Evolutionary conservation across 768 basidiomycete species (phyloP).

Genomic region (Suillus occidentalis): DNA sequence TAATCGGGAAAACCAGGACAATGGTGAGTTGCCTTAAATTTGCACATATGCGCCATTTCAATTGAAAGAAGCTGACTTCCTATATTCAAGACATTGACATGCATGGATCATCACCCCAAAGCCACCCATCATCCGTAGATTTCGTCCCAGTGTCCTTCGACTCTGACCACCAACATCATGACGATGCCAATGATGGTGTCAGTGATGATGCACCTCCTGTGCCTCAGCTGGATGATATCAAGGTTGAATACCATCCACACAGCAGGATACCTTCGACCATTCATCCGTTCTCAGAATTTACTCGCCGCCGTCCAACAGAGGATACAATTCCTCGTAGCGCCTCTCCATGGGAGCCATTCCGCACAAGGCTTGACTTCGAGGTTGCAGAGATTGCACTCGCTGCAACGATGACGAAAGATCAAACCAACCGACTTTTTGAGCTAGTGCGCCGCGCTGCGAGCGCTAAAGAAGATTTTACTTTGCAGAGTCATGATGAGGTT

Average conservation of each 20-base stretch:
- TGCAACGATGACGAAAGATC: neutral
- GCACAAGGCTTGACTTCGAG: neutral
- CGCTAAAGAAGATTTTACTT: neutral
- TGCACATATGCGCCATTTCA: too few species aligned
- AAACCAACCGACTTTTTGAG: neutral
- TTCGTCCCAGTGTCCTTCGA: neutral
- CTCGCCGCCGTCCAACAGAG: neutral
- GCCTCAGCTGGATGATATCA: neutral
- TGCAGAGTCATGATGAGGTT: neutral
- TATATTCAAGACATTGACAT: too few species aligned
- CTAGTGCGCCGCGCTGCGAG: neutral
- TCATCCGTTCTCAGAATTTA: neutral
- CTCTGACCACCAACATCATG: neutral
- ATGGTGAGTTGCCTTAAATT: too few species aligned
- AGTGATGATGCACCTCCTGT: neutral
- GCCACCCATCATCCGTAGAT: neutral
- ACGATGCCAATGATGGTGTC: neutral
- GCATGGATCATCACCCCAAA: neutral
- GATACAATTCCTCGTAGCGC: neutral
- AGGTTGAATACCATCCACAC: neutral
- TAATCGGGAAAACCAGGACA: too few species aligned
- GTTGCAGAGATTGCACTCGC: neutral
- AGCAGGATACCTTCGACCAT: neutral
- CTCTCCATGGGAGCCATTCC: neutral
- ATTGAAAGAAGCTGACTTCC: too few species aligned